These are phyloP conservation scores for Alternaria longipes DNA, from an alignment of 2,329 filamentous ascomycete species.

Conservation along the genomic window DNA sequence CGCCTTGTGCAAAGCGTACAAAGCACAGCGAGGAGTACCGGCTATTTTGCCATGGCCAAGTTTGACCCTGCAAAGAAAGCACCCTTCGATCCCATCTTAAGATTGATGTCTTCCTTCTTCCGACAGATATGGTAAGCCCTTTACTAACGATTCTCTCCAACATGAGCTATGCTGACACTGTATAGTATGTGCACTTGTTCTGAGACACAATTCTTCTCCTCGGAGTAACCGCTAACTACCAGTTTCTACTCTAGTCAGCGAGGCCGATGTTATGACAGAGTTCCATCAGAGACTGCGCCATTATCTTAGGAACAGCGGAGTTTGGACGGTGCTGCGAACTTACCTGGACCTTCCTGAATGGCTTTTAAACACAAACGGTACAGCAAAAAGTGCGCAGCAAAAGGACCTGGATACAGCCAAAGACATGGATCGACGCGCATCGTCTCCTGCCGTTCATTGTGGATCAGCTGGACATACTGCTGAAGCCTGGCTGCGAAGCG, in stretches of 20 bases:
- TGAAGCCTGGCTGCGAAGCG: conserved; percentile 57
- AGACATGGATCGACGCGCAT: conserved; percentile 34
- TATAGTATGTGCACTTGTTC: not conserved
- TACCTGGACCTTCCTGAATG: conserved; percentile 76
- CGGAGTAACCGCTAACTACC: not conserved
- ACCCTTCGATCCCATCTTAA: conserved; percentile 69
- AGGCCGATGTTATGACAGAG: conserved; percentile 68
- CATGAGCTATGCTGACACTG: not conserved
- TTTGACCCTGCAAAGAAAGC: conserved; percentile 67
- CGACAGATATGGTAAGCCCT: conserved; percentile 62
- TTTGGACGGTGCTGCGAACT: conserved; percentile 66
- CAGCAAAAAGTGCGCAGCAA: conserved; percentile 36
- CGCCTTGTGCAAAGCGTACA: conserved; percentile 68
- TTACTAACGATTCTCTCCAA: not conserved
- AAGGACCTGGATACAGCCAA: conserved; percentile 30
- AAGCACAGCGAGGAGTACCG: conserved; percentile 63
- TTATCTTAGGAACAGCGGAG: conserved; percentile 60
- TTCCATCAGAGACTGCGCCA: conserved; percentile 68
- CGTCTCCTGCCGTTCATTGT: conserved; percentile 50
- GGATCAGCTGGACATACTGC: conserved; percentile 49
- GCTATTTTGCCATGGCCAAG: conserved; percentile 68
- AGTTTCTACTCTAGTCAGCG: conserved; percentile 55
- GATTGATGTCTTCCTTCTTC: conserved; percentile 68
- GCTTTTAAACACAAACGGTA: conserved; percentile 49
- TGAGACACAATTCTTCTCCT: not conserved